These are phyloP conservation scores for Polyporus arcularius DNA, from an alignment of 768 basidiomycete genomes.

Conservation along the genomic window DNA sequence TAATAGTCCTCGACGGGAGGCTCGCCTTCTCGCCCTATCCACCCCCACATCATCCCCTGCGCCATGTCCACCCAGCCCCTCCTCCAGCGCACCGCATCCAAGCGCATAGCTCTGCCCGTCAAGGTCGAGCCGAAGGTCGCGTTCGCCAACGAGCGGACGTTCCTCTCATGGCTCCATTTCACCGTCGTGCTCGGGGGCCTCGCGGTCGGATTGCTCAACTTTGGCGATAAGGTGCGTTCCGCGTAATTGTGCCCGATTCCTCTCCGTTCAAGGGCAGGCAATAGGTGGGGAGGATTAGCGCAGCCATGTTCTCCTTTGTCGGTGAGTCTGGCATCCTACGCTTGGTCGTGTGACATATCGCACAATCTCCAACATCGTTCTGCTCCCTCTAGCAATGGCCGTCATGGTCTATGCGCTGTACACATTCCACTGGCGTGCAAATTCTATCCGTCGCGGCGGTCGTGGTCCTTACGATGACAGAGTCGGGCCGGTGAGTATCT, in stretches of 20 bases:
- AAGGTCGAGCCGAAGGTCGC: slow-evolving; percentile 94
- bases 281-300: slow-evolving; percentile 92
- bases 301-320: slow-evolving; percentile 94
- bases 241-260: neutral
- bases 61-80: slow-evolving; percentile 97
- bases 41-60: slow-evolving; percentile 24
- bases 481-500: slow-evolving; percentile 80
- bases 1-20: slow-evolving; percentile 13
- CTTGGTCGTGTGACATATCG: neutral
- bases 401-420: slow-evolving; percentile 97
- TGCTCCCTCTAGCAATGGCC: slow-evolving; percentile 69
- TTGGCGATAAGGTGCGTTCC: slow-evolving; percentile 83
- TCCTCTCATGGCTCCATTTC: slow-evolving; percentile 98
- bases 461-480: slow-evolving; percentile 97
- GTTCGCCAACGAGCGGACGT: slow-evolving; percentile 93
- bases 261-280: neutral
- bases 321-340: slow-evolving; percentile 50
- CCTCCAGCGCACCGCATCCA: slow-evolving; percentile 88
- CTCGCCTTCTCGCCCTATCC: neutral
- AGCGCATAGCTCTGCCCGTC: slow-evolving; percentile 96
- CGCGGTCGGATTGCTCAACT: slow-evolving; percentile 94
- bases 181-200: slow-evolving; percentile 97
- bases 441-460: slow-evolving; percentile 87
- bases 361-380: slow-evolving; percentile 14
- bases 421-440: slow-evolving; percentile 96